Evolutionary conservation across 2,329 filamentous ascomycete genomes (phyloP).

Genomic region (Sporothrix protearum): DNA sequence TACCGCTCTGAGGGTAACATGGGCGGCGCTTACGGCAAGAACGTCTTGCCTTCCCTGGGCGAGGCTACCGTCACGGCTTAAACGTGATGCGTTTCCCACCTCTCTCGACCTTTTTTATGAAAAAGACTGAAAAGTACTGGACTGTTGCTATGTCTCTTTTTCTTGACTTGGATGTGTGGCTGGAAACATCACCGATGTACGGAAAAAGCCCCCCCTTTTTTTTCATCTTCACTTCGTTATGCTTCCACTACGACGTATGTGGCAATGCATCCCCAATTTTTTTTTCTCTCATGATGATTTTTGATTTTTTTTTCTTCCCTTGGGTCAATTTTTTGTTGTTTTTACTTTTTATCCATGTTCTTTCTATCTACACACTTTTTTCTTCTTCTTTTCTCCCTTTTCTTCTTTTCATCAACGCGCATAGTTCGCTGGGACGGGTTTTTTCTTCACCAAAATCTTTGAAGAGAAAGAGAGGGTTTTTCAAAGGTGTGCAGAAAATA

Average conservation of each 20-base stretch:
- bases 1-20: constrained; percentile 64
- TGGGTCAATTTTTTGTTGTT: constrained; percentile 13
- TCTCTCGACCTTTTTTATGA: not conserved
- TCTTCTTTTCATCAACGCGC: constrained; percentile 17
- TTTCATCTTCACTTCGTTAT: constrained; percentile 20
- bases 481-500: not conserved
- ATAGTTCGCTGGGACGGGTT: constrained; percentile 22
- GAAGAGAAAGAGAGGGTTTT: not conserved
- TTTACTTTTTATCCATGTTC: constrained; percentile 8
- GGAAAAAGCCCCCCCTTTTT: constrained; percentile 15
- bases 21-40: constrained; percentile 47
- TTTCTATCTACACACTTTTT: constrained; percentile 15
- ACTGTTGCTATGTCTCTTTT: not conserved
- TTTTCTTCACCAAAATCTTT: constrained; percentile 10
- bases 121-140: not conserved
- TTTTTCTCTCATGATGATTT: constrained; percentile 2
- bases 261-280: not conserved
- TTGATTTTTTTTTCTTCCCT: constrained; percentile 18
- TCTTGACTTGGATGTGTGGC: constrained; percentile 17
- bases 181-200: not conserved
- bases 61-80: constrained; percentile 33
- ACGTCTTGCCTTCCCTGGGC: constrained; percentile 46
- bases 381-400: not conserved
- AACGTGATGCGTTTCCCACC: not conserved
- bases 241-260: not conserved